Evolutionary conservation across 2,329 filamentous ascomycete species (phyloP).

Genomic region (Moelleriella libera): DNA sequence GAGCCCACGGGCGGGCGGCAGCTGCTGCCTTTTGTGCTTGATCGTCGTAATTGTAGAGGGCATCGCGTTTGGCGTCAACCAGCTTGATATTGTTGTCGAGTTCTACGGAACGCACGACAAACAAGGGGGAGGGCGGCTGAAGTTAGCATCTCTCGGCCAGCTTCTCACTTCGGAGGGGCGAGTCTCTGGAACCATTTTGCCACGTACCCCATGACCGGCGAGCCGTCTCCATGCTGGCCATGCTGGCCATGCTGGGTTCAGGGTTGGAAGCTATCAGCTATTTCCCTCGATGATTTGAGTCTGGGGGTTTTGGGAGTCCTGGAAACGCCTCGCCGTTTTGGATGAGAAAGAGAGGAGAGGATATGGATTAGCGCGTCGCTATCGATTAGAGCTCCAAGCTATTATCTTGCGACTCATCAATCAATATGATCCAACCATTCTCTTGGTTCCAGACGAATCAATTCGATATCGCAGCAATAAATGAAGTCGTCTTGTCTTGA

Average conservation of each 20-base stretch:
- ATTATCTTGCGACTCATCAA: not conserved
- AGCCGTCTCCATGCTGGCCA: not conserved
- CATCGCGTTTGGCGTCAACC: slow-evolving; percentile 76
- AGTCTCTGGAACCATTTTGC: too few species aligned
- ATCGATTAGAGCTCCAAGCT: not conserved
- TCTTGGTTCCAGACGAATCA: too few species aligned
- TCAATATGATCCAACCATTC: too few species aligned
- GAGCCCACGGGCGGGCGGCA: slow-evolving; percentile 57
- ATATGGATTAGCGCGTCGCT: not conserved
- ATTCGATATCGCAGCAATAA: too few species aligned
- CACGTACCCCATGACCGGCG: not conserved
- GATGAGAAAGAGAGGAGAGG: too few species aligned
- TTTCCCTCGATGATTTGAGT: too few species aligned
- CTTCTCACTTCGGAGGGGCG: not conserved
- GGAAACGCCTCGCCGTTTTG: too few species aligned
- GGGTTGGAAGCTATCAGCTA: too few species aligned
- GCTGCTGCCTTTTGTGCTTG: slow-evolving; percentile 53
- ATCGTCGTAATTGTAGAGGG: slow-evolving; percentile 73
- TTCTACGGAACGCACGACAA: slow-evolving; percentile 36
- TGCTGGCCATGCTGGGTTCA: not conserved
- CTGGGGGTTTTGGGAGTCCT: too few species aligned
- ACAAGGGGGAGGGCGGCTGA: too few species aligned
- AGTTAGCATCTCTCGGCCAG: too few species aligned
- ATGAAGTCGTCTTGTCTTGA: too few species aligned
- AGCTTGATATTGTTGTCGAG: slow-evolving; percentile 75